Percentiles rank a stretch among this genome's conserved stretches.
Evolutionary conservation across 179 eudicot genomes (phyloP).

Genomic region (Beta macrorhiza): DNA sequence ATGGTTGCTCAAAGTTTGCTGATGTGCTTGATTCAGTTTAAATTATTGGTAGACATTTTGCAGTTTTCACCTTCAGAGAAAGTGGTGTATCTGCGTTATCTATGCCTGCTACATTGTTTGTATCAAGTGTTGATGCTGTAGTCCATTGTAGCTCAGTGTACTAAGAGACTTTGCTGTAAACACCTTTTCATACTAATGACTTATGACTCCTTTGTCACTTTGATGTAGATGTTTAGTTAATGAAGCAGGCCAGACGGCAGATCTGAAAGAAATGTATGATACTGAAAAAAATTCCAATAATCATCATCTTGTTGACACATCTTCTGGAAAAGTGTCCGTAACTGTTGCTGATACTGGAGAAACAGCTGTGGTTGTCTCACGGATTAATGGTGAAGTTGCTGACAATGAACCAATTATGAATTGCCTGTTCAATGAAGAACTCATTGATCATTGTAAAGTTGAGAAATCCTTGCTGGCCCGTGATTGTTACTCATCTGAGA

Average conservation of each 20-base stretch:
- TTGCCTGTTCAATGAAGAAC: slow-evolving; percentile 23
- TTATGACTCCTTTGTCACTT: slow-evolving; percentile 19
- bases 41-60: no score
- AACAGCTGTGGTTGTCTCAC: slow-evolving; percentile 87
- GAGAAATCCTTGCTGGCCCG: slow-evolving; percentile 31
- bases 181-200: slow-evolving; percentile 3
- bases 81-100: neutral
- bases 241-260: slow-evolving; percentile 39
- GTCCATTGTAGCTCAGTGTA: neutral
- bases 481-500: slow-evolving; percentile 23
- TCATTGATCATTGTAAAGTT: slow-evolving; percentile 23
- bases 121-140: neutral
- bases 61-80: neutral
- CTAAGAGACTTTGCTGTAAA: neutral
- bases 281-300: slow-evolving; percentile 27
- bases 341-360: slow-evolving; percentile 93
- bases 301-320: slow-evolving; percentile 29
- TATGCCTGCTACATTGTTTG: neutral
- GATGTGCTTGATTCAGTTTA: neutral
- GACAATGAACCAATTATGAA: slow-evolving; percentile 33
- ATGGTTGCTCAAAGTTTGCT: neutral
- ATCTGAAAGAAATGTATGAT: slow-evolving; percentile 27
- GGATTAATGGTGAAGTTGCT: slow-evolving; percentile 45
- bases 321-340: slow-evolving; percentile 57
- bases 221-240: slow-evolving; percentile 59